Conservation (phyloP, 768 basidiomycete species). For the Mycena alexandri region DNA sequence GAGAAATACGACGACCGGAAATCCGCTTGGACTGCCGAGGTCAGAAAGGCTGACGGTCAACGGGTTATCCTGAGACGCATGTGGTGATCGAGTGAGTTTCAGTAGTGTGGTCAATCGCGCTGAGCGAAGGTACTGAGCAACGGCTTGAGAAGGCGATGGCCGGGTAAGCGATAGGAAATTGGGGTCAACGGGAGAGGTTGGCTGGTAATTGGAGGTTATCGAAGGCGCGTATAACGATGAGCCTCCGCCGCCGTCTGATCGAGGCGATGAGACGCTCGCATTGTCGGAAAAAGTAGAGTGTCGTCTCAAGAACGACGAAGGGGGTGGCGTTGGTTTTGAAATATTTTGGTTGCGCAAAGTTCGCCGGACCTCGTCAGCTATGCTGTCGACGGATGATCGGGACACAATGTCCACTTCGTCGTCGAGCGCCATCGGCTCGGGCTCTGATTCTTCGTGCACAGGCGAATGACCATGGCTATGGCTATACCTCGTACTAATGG, state of each 20-base stretch:
- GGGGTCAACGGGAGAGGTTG: slow-evolving; percentile 62
- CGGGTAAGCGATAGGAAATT: slow-evolving; percentile 57
- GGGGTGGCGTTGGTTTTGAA: slow-evolving; percentile 52
- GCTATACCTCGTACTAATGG: slow-evolving; percentile 57
- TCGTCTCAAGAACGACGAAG: slow-evolving; percentile 60
- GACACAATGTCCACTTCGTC: slow-evolving; percentile 77
- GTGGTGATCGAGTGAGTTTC: slow-evolving; percentile 82
- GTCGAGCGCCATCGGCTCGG: slow-evolving; percentile 59
- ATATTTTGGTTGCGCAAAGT: slow-evolving; percentile 74
- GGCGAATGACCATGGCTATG: slow-evolving; percentile 62
- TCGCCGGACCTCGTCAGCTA: slow-evolving; percentile 83
- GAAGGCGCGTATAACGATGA: slow-evolving; percentile 66
- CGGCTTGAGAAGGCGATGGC: slow-evolving; percentile 71
- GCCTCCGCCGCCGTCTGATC: slow-evolving; percentile 65
- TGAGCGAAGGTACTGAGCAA: slow-evolving; percentile 91
- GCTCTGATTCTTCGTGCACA: slow-evolving; percentile 68
- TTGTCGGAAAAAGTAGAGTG: slow-evolving; percentile 70
- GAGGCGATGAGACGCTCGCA: slow-evolving; percentile 65
- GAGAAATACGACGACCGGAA: slow-evolving; percentile 91
- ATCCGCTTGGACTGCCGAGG: slow-evolving; percentile 86
- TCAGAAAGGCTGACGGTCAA: slow-evolving; percentile 94
- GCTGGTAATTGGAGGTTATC: slow-evolving; percentile 58
- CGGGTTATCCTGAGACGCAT: slow-evolving; percentile 80
- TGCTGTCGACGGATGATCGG: slow-evolving; percentile 90
- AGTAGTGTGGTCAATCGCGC: slow-evolving; percentile 86